These are phyloP conservation scores for Aspergillus indologenus DNA, from an alignment of 495 filamentous ascomycete species.

Conservation along the genomic window DNA sequence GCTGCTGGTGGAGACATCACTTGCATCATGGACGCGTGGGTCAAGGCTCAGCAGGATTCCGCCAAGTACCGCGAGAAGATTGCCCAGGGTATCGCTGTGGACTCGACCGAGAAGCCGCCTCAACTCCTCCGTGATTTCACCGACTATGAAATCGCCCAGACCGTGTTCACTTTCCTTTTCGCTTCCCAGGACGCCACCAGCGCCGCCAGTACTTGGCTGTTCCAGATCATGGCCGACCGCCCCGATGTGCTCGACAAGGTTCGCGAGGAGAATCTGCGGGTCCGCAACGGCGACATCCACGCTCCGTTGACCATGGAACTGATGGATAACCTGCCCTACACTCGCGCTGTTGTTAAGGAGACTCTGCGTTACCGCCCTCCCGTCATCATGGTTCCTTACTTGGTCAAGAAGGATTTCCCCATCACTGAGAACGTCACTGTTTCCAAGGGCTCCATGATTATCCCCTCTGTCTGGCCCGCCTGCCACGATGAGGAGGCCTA, in stretches of 20 bases:
- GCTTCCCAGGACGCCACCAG: constrained; percentile 96
- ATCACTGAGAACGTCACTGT: constrained; percentile 85
- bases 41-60: constrained; percentile 79
- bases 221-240: constrained; percentile 91
- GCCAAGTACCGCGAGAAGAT: constrained; percentile 72
- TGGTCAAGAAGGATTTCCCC: constrained; percentile 93
- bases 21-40: constrained; percentile 95
- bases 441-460: constrained; percentile 91
- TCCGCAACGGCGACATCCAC: constrained; percentile 73
- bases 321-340: constrained; percentile 85
- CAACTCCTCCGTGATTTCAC: constrained; percentile 81
- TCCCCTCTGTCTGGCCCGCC: constrained; percentile 85
- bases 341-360: constrained; percentile 90
- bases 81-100: constrained; percentile 63
- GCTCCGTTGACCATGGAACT: constrained; percentile 73
- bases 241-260: constrained; percentile 88
- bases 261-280: constrained; percentile 82
- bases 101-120: constrained; percentile 72
- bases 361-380: constrained; percentile 92
- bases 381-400: constrained; percentile 96
- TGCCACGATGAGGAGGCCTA: constrained; percentile 94
- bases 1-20: constrained; percentile 79
- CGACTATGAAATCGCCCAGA: constrained; percentile 91
- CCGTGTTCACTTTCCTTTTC: constrained; percentile 96
- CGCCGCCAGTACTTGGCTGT: constrained; percentile 89